Percentiles rank a stretch among this genome's conserved stretches.
Conservation (phyloP, 495 filamentous ascomycete species). For the Cercophora sp. region DNA sequence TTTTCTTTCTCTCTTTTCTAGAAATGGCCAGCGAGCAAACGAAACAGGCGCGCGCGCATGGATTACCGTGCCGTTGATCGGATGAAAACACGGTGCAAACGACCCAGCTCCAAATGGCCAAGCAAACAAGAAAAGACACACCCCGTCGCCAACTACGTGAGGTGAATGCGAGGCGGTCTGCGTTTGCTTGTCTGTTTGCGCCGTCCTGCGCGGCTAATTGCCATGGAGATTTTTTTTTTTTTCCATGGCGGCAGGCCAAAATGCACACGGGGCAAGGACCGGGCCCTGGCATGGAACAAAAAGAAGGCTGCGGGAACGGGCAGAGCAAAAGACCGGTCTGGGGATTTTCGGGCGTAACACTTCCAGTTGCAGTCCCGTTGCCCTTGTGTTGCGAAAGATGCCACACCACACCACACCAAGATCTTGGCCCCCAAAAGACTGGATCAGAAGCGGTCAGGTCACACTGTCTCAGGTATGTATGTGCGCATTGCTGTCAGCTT, state of each 20-base stretch:
- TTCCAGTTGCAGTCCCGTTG: conserved; percentile 1
- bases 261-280: background rate
- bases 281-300: conserved; percentile 2
- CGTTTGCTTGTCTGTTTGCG: too few species aligned
- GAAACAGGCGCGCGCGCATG: too few species aligned
- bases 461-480: conserved; percentile 1
- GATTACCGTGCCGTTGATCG: background rate
- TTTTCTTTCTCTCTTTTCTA: too few species aligned
- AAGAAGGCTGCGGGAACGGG: background rate
- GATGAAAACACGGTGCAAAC: conserved; percentile 1
- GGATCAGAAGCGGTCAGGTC: too few species aligned
- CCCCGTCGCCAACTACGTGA: background rate
- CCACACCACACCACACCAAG: background rate
- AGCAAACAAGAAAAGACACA: background rate
- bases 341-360: background rate
- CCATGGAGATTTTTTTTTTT: too few species aligned
- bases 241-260: too few species aligned
- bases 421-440: background rate
- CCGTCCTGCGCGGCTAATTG: too few species aligned
- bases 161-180: background rate
- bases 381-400: background rate
- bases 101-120: background rate
- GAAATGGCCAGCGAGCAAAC: too few species aligned
- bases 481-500: too few species aligned
- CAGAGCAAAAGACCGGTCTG: background rate